phyloP scores from a whole-genome alignment of 305 asterid genomes.

The Fraxinus platypoda region DNA sequence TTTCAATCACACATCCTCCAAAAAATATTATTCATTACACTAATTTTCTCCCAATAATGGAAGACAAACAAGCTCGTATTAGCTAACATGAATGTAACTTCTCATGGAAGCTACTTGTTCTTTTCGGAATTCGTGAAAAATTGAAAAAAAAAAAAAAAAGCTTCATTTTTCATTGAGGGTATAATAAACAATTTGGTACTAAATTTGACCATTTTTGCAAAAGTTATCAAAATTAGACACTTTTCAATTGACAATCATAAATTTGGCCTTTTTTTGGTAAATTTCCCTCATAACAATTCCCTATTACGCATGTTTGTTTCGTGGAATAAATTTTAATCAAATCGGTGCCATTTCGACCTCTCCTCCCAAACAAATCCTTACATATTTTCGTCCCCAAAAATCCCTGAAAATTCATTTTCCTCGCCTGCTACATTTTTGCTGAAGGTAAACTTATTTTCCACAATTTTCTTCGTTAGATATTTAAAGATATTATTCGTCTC shows the following conservation, averaged over 20 bases:
- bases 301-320: slow-evolving; percentile 12
- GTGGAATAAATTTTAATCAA: slow-evolving; percentile 17
- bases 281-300: background rate
- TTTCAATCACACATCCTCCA: too few species aligned
- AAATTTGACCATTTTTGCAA: too few species aligned
- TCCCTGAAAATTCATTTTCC: slow-evolving; percentile 7
- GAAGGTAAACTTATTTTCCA: slow-evolving; percentile 29
- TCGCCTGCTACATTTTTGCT: slow-evolving; percentile 25
- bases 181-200: too few species aligned
- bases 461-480: background rate
- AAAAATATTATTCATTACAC: too few species aligned
- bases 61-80: too few species aligned
- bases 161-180: too few species aligned
- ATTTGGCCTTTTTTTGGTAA: background rate
- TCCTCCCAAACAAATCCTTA: slow-evolving; percentile 35
- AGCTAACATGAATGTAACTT: background rate
- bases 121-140: too few species aligned
- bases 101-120: background rate
- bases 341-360: slow-evolving; percentile 16
- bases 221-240: too few species aligned
- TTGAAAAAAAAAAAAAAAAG: too few species aligned
- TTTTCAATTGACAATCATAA: background rate
- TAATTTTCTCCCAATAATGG: too few species aligned
- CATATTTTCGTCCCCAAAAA: slow-evolving; percentile 29
- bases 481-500: background rate